Percentiles rank a stretch among this genome's conserved stretches.
These are phyloP conservation scores for Aquilaria sinensis DNA, from an alignment of 345 rosid genomes.

Conservation along the genomic window DNA sequence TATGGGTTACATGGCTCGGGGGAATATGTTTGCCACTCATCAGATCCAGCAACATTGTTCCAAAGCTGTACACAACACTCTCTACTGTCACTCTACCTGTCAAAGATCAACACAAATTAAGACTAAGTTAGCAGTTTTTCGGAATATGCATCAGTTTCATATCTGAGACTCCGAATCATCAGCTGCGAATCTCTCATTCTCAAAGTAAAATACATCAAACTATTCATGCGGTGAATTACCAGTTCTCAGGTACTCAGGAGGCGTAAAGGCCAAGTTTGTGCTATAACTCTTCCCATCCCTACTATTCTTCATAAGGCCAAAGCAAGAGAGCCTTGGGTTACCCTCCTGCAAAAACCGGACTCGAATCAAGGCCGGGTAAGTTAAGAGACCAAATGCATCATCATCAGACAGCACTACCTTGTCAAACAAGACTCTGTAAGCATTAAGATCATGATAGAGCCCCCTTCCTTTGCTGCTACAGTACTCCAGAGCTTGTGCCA, in stretches of 20 bases:
- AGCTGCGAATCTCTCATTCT: too few species aligned
- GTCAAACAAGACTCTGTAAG: constrained; percentile 88
- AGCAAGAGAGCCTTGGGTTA: constrained; percentile 87
- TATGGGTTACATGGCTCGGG: constrained; percentile 79
- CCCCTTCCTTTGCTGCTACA: constrained; percentile 88
- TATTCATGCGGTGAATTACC: constrained; percentile 28
- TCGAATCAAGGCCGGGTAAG: constrained; percentile 5
- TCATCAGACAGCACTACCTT: constrained; percentile 33
- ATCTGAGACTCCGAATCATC: too few species aligned
- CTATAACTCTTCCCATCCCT: constrained; percentile 96
- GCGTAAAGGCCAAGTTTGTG: constrained; percentile 95
- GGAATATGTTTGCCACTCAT: constrained; percentile 98
- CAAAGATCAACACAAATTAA: constrained; percentile 13
- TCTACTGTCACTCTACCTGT: constrained; percentile 90
- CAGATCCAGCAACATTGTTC: constrained; percentile 91
- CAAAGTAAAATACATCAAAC: too few species aligned
- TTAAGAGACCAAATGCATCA: constrained; percentile 2
- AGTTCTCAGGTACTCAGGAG: constrained; percentile 87
- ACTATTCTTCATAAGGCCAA: constrained; percentile 94
- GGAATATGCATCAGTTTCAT: background rate
- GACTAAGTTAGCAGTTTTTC: constrained; percentile 3
- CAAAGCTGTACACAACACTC: constrained; percentile 96
- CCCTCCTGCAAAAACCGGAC: constrained; percentile 51
- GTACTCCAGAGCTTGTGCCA: constrained; percentile 90
- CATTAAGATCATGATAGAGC: constrained; percentile 93